A percentile compares a stretch with the other conserved stretches of the same genome.
Conservation (phyloP, 306 rosid genomes). For the Prunus persica region DNA sequence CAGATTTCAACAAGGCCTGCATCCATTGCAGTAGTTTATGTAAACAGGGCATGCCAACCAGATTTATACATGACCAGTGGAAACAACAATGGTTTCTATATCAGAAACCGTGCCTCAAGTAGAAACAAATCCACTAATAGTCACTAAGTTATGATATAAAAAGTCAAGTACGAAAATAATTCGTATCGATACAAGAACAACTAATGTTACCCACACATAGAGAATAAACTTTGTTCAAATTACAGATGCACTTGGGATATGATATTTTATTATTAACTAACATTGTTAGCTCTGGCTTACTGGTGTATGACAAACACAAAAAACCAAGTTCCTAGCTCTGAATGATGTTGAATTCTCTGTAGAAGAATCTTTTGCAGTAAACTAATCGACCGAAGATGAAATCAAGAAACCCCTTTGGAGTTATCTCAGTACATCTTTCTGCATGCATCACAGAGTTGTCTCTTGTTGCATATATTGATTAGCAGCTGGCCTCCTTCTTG, state of each 20-base stretch:
- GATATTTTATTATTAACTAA: background rate
- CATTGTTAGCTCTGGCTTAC: background rate
- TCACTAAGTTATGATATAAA: too few species aligned
- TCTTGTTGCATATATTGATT: background rate
- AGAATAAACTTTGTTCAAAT: background rate
- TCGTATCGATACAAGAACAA: background rate
- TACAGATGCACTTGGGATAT: background rate
- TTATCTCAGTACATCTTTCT: background rate
- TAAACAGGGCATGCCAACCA: background rate
- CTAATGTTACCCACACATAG: background rate
- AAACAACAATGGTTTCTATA: too few species aligned
- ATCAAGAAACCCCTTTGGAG: background rate
- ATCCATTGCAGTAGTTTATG: too few species aligned
- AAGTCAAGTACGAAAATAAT: background rate
- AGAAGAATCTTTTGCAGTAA: background rate
- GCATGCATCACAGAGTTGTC: background rate
- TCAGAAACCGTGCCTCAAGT: too few species aligned
- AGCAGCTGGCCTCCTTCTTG: conserved; percentile 4
- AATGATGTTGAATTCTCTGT: background rate
- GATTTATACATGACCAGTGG: background rate
- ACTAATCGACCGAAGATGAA: background rate
- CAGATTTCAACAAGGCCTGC: too few species aligned
- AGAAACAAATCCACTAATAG: too few species aligned
- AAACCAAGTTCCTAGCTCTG: background rate
- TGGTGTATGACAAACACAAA: background rate